Evolutionary conservation across 1,139 yeast species (phyloP).

Genomic region (Debaryomyces udenii): DNA sequence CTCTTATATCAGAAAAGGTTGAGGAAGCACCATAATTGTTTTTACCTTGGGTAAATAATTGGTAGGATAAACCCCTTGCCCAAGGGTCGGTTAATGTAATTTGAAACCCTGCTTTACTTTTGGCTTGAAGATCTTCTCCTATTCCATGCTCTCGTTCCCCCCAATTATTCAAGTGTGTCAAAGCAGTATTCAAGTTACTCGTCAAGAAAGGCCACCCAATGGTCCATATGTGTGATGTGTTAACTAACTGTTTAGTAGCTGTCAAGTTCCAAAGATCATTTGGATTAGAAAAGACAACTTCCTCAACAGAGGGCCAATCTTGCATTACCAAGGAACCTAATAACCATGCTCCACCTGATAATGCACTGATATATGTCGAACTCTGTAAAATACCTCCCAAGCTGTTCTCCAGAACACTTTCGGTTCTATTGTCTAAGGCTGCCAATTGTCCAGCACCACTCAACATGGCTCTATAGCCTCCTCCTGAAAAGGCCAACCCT

Average conservation of each 20-base stretch:
- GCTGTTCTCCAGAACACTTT: slow-evolving; percentile 42
- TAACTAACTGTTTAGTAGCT: slow-evolving; percentile 30
- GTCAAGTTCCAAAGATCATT: slow-evolving; percentile 44
- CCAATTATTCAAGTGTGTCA: slow-evolving; percentile 37
- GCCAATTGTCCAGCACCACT: slow-evolving; percentile 86
- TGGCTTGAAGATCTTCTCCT: slow-evolving; percentile 29
- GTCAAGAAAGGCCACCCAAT: slow-evolving; percentile 27
- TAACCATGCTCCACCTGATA: slow-evolving; percentile 47
- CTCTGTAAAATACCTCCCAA: slow-evolving; percentile 45
- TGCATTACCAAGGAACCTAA: slow-evolving; percentile 39
- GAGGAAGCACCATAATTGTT: slow-evolving; percentile 28
- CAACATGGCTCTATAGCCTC: slow-evolving; percentile 91
- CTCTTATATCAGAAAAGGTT: slow-evolving; percentile 38
- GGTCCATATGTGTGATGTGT: slow-evolving; percentile 25
- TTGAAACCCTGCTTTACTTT: slow-evolving; percentile 36
- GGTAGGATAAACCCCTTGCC: slow-evolving; percentile 45
- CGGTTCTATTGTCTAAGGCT: slow-evolving; percentile 78
- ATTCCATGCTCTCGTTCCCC: slow-evolving; percentile 26
- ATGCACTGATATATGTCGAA: slow-evolving; percentile 39
- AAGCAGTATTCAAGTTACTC: slow-evolving; percentile 27
- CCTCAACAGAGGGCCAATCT: slow-evolving; percentile 38
- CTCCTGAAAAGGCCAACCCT: slow-evolving; percentile 85
- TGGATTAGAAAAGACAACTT: slow-evolving; percentile 33
- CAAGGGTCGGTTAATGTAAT: slow-evolving; percentile 38
- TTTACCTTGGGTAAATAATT: slow-evolving; percentile 33